phyloP scores from a whole-genome alignment of 2,329 filamentous ascomycete genomes.

The Myotisia sp. region DNA sequence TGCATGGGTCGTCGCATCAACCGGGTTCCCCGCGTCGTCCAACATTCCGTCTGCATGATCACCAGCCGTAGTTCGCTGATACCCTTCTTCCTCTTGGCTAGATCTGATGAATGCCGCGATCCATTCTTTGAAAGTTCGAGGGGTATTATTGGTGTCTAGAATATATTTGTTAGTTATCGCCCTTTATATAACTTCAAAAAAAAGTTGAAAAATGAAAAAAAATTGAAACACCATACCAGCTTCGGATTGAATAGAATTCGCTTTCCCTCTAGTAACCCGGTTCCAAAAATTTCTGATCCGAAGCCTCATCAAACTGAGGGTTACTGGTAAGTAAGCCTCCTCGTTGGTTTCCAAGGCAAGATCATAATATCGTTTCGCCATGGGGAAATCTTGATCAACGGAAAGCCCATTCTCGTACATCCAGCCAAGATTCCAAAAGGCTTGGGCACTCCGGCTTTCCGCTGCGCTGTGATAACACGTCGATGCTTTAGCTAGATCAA shows the following conservation, averaged over 20 bases:
- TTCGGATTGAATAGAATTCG: slow-evolving; percentile 86
- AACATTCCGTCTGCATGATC: slow-evolving; percentile 38
- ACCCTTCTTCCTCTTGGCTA: slow-evolving; percentile 49
- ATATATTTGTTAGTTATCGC: not conserved
- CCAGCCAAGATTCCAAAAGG: slow-evolving; percentile 94
- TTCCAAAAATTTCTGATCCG: slow-evolving; percentile 86
- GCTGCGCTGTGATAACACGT: slow-evolving; percentile 86
- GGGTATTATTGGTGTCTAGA: slow-evolving; percentile 21
- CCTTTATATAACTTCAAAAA: too few relatives aligned
- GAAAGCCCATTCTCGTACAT: slow-evolving; percentile 98
- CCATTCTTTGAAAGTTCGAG: slow-evolving; percentile 75
- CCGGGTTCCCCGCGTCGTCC: slow-evolving; percentile 14
- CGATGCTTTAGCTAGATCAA: slow-evolving; percentile 71
- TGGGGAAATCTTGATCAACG: slow-evolving; percentile 86
- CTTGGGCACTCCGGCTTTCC: slow-evolving; percentile 85
- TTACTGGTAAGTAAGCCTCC: slow-evolving; percentile 88
- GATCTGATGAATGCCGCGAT: slow-evolving; percentile 68
- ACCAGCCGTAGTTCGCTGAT: slow-evolving; percentile 40
- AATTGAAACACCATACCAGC: slow-evolving; percentile 44
- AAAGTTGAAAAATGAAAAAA: slow-evolving; percentile 4
- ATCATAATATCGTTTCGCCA: slow-evolving; percentile 94
- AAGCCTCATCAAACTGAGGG: slow-evolving; percentile 73
- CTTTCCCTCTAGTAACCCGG: slow-evolving; percentile 70
- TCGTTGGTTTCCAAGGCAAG: slow-evolving; percentile 78
- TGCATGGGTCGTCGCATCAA: slow-evolving; percentile 14